phyloP scores from a whole-genome alignment of 805 yeast species.

The Pichia nanzhaoensis region DNA sequence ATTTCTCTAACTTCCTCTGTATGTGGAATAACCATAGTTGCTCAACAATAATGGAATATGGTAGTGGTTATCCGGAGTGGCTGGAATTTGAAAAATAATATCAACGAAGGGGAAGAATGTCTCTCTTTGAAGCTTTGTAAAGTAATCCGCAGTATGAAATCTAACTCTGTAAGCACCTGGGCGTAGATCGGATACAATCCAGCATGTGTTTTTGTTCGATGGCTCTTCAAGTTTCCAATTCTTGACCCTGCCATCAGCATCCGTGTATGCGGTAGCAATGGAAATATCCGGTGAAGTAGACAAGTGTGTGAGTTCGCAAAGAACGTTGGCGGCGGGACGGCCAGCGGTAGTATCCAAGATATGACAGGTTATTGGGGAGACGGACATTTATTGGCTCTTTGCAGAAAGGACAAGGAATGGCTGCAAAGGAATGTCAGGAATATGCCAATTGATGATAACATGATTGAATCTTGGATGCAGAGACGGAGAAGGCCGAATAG shows the following conservation, averaged over 20 bases:
- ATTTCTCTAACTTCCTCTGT: conserved; percentile 57
- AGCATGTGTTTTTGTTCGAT: conserved; percentile 20
- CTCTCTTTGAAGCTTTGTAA: conserved; percentile 31
- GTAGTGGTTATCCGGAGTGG: conserved; percentile 72
- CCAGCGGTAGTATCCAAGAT: conserved; percentile 81
- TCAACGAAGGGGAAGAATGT: conserved; percentile 89
- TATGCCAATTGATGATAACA: background rate
- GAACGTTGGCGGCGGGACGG: conserved; percentile 72
- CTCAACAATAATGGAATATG: conserved; percentile 84
- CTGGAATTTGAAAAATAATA: conserved; percentile 59
- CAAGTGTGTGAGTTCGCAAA: conserved; percentile 50
- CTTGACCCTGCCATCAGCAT: conserved; percentile 73
- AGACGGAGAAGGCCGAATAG: background rate
- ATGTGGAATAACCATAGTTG: conserved; percentile 84
- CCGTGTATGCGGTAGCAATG: conserved; percentile 66
- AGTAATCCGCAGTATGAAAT: conserved; percentile 69
- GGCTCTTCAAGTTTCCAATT: conserved; percentile 44
- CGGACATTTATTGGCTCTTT: conserved; percentile 2
- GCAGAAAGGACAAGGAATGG: background rate
- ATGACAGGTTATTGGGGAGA: conserved; percentile 77
- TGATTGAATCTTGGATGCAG: no score
- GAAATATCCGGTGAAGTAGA: conserved; percentile 28
- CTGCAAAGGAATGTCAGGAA: background rate
- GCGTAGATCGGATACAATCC: conserved; percentile 34
- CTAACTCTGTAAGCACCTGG: conserved; percentile 72